Percentiles rank a stretch among this genome's conserved stretches.
phyloP scores from a whole-genome alignment of 192 early-diverging fungal genomes.

The Backusella morwellensis region DNA sequence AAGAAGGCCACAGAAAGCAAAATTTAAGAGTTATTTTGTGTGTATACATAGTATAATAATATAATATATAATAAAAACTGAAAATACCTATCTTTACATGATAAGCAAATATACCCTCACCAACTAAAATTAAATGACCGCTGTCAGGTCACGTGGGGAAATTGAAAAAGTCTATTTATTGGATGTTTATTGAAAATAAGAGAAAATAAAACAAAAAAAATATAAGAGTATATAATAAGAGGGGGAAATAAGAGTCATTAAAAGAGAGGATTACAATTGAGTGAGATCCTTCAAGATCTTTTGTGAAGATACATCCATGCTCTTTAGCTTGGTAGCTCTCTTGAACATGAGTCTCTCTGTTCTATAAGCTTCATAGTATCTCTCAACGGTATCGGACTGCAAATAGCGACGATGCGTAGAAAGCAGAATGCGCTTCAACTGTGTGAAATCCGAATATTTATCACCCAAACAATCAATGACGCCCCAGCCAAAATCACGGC shows the following conservation, averaged over 20 bases:
- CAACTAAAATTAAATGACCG: not conserved
- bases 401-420: slow-evolving; percentile 50
- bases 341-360: slow-evolving; percentile 45
- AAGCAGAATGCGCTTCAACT: slow-evolving; percentile 45
- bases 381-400: slow-evolving; percentile 48
- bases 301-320: slow-evolving; percentile 21
- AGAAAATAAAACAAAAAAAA: not conserved
- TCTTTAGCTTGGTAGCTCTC: slow-evolving; percentile 30
- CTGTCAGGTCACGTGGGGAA: not conserved
- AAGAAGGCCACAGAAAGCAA: slow-evolving; percentile 49
- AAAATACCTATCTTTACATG: not conserved
- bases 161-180: not conserved
- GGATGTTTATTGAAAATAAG: not conserved
- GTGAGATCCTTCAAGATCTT: slow-evolving; percentile 30
- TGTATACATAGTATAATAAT: not conserved
- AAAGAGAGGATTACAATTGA: slow-evolving; percentile 11
- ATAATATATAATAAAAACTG: not conserved
- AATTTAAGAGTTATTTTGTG: not conserved
- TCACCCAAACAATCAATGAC: slow-evolving; percentile 88
- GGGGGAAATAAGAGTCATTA: not conserved
- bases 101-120: not conserved
- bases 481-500: slow-evolving; percentile 88
- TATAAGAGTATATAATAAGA: not conserved
- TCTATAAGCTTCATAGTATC: slow-evolving; percentile 56
- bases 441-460: slow-evolving; percentile 83